phyloP scores from a whole-genome alignment of 1,139 yeast genomes.

The Geotrichum bryndzae region DNA sequence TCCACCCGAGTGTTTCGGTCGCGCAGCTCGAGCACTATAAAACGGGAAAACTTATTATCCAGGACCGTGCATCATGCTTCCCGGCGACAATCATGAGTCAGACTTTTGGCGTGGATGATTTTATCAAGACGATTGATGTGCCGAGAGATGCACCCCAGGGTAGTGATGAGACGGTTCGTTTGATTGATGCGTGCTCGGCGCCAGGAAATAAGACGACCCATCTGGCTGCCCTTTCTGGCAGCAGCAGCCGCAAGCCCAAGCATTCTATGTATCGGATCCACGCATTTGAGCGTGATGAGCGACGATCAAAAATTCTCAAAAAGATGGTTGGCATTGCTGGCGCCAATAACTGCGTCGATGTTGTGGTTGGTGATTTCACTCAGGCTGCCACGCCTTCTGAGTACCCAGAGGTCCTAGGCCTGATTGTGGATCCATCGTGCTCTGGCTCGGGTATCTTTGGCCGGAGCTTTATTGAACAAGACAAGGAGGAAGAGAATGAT shows the following conservation, averaged over 20 bases:
- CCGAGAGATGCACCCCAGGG: background rate
- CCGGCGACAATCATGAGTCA: conserved; percentile 82
- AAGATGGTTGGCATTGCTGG: conserved; percentile 82
- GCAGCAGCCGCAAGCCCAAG: conserved; percentile 21
- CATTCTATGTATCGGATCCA: conserved; percentile 4
- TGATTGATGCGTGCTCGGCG: conserved; percentile 94
- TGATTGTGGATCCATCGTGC: conserved; percentile 94
- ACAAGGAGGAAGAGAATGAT: conserved; percentile 26
- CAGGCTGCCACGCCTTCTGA: conserved; percentile 50
- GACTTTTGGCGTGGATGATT: conserved; percentile 41
- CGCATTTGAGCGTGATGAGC: conserved; percentile 83
- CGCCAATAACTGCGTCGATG: conserved; percentile 52
- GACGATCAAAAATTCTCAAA: conserved; percentile 63
- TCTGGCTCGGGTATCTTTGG: conserved; percentile 98
- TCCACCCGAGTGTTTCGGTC: conserved; percentile 53
- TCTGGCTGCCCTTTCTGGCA: conserved; percentile 51
- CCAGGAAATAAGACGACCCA: conserved; percentile 98
- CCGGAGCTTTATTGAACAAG: conserved; percentile 49
- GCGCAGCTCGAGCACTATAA: conserved; percentile 63
- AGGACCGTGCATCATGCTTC: conserved; percentile 93
- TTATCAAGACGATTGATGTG: background rate
- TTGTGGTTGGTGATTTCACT: conserved; percentile 84
- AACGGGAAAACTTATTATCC: conserved; percentile 76
- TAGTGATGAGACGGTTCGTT: conserved; percentile 10
- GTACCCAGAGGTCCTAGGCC: conserved; percentile 62